Base-by-base conservation (phyloP, 768 basidiomycete genomes). In the Pleurotus cornucopiae region DNA sequence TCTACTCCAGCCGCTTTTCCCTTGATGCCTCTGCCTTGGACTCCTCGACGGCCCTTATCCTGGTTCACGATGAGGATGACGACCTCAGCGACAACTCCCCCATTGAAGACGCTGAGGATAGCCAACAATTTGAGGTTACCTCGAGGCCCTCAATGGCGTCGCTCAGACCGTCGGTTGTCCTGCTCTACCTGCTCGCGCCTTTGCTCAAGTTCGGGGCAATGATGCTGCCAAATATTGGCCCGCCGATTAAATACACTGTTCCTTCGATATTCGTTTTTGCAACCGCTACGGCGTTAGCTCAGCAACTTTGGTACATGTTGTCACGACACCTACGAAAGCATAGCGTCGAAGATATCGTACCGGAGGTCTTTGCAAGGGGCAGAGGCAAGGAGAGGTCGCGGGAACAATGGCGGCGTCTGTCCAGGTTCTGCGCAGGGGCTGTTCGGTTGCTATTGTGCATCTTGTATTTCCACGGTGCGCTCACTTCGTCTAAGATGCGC, bases 291-390 rank as follows among this genome's bases (percentile, higher is more conserved):
- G 78, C 77, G 30, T 81, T 87, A 59, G 76, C 83, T 39, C 73
- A 86, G 49, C 86, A 88, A 61, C 70, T 91, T 48, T 88, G 85
- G 84, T 89, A 88, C 70, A 80, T 89, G 75, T 78, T 91, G n/a
- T 82, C 84, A 45, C 77, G 85, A 30, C 88, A 91, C 67, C 73
- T 88, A 45, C 80, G 82, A 61, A 81, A 66, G 75, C 78, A 30
- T 82, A 87, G 58, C 16, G 16, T 34, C 25, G 84, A 88, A 66
- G 88, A 89, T 58, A 73, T 90, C 41, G 64, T 89, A 49, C 62
- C 85, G 14, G 79, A 86, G 60, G 74, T 81, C 0, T 81, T 89
- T 64, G 81, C 84, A 14, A 75, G 77, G 54, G 79, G 79, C 23
- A 71, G 72, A 61, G 78, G 78, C n/a, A 80, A 77, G 63, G 80